Conservation (phyloP, 192 early-diverging fungal species). For the Coemansia sp. region DNA sequence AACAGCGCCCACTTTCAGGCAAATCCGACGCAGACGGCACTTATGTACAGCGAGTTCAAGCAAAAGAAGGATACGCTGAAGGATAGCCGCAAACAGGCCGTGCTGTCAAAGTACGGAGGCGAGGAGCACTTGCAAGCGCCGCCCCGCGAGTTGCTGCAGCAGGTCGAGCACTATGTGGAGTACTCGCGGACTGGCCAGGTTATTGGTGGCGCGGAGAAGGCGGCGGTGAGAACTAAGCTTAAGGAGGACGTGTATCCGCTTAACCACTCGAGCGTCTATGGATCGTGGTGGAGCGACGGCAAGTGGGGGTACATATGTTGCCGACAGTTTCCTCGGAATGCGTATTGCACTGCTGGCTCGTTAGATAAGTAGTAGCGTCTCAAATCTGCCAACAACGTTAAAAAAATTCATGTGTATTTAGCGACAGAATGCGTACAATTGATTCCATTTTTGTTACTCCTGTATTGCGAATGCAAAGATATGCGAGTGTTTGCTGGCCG, state of each 20-base stretch:
- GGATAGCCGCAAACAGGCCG: slow-evolving; percentile 68
- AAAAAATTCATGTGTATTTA: neutral
- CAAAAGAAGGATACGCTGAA: slow-evolving; percentile 76
- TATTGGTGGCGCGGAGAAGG: slow-evolving; percentile 77
- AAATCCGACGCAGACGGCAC: slow-evolving; percentile 92
- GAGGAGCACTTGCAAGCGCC: slow-evolving; percentile 89
- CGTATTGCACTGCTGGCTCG: slow-evolving; percentile 74
- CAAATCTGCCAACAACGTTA: too few relatives aligned
- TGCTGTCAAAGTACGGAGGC: slow-evolving; percentile 91
- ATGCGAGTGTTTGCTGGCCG: neutral
- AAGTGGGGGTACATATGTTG: slow-evolving; percentile 98
- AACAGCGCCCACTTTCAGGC: slow-evolving; percentile 83
- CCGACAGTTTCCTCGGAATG: slow-evolving; percentile 69
- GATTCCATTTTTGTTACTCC: too few relatives aligned
- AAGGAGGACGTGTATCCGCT: slow-evolving; percentile 84
- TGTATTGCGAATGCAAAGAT: neutral
- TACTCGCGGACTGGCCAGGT: slow-evolving; percentile 90
- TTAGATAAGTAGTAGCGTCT: neutral
- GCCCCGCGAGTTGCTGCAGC: slow-evolving; percentile 88
- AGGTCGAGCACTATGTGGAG: slow-evolving; percentile 94
- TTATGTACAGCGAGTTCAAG: slow-evolving; percentile 87
- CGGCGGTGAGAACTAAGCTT: slow-evolving; percentile 74
- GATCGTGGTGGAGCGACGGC: slow-evolving; percentile 92
- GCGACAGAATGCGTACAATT: too few relatives aligned
- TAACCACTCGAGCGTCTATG: slow-evolving; percentile 91